These are phyloP conservation scores for Chionographis japonica DNA, from an alignment of 106 monocot genomes.

Conservation along the genomic window DNA sequence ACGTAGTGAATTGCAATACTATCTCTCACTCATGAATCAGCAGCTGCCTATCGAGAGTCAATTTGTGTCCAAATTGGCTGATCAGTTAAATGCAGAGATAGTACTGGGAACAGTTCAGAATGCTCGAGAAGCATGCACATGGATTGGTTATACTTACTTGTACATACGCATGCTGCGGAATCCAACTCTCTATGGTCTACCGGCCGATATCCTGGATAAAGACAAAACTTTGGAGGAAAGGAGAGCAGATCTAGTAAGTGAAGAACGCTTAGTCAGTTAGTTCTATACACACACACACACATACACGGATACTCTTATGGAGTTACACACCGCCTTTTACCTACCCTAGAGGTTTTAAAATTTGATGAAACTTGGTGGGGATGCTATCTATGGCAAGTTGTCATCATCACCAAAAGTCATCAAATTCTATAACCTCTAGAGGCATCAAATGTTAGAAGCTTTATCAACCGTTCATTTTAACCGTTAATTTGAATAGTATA, in stretches of 20 bases:
- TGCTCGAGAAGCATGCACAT: slow-evolving; percentile 91
- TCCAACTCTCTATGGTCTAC: slow-evolving; percentile 87
- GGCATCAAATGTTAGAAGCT: too few species aligned
- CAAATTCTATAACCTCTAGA: too few species aligned
- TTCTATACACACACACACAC: too few species aligned
- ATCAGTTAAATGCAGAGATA: slow-evolving; percentile 98
- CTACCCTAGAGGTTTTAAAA: too few species aligned
- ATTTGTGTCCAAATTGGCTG: slow-evolving; percentile 92
- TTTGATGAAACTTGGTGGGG: too few species aligned
- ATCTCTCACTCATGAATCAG: slow-evolving; percentile 99
- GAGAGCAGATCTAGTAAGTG: slow-evolving; percentile 87
- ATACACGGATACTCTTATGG: too few species aligned
- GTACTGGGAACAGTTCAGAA: slow-evolving; percentile 97
- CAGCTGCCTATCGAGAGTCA: slow-evolving; percentile 99
- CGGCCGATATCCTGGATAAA: slow-evolving; percentile 68
- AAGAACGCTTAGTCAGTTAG: neutral
- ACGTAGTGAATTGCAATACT: slow-evolving; percentile 87
- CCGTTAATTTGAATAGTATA: too few species aligned
- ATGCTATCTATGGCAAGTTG: too few species aligned
- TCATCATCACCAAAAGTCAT: too few species aligned
- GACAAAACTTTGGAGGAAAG: slow-evolving; percentile 90
- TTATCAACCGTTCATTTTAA: too few species aligned
- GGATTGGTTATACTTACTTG: slow-evolving; percentile 93
- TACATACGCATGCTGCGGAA: slow-evolving; percentile 91
- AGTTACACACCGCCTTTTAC: too few species aligned